Conservation (phyloP, 805 yeast genomes). For the Candida dajiaensis region DNA sequence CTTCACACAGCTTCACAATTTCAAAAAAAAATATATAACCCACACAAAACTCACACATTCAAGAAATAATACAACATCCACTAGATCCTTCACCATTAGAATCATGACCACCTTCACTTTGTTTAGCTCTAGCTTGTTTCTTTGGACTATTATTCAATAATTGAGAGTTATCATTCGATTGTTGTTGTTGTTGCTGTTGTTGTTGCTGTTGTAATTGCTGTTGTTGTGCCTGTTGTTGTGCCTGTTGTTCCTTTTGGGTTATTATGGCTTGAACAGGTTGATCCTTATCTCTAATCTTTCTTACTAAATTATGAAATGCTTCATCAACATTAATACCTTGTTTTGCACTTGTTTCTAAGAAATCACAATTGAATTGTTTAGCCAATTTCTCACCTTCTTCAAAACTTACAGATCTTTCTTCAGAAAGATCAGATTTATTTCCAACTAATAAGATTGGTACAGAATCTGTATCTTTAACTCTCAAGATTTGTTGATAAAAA, state of each 20-base stretch:
- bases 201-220: constrained; percentile 2
- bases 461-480: constrained; percentile 70
- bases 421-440: constrained; percentile 69
- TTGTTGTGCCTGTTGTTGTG: not conserved
- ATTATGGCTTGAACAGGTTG: constrained; percentile 5
- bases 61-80: constrained; percentile 31
- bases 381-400: constrained; percentile 64
- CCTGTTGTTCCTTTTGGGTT: not conserved
- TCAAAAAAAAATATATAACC: too few relatives aligned
- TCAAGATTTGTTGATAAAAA: constrained; percentile 71
- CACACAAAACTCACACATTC: not conserved
- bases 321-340: constrained; percentile 86
- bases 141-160: not conserved
- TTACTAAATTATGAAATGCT: constrained; percentile 65
- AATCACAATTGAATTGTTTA: constrained; percentile 59
- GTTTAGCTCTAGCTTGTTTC: not conserved
- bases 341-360: constrained; percentile 91
- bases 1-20: too few relatives aligned
- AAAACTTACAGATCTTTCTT: constrained; percentile 65
- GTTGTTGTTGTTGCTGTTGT: too few relatives aligned
- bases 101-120: not conserved
- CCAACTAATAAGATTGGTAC: constrained; percentile 83
- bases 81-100: constrained; percentile 17
- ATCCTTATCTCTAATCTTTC: constrained; percentile 38
- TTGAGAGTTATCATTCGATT: not conserved